Base-by-base conservation (phyloP, 1,284 basidiomycete species). In the Puccinia brachypodii region DNA sequence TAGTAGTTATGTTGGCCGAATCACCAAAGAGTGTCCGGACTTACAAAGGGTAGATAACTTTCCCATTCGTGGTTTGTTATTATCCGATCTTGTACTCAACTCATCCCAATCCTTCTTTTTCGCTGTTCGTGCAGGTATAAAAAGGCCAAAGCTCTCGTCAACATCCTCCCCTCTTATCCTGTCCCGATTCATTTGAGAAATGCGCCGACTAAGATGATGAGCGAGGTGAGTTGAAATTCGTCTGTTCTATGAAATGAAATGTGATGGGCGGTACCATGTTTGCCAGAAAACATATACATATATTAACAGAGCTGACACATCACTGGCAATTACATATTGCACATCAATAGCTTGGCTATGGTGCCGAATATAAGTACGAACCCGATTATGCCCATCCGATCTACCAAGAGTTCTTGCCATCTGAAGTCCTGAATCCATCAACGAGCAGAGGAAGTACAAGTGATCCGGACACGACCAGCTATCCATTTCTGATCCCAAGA, bases 121-220 rank as follows among this genome's bases (percentile, higher is more conserved):
- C 25, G 1, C 9, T 40, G 16, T 71, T 22, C 62, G 14, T 73
- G 82, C 82, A 80, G 77, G 69, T 80, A 80, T 13, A n/a, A 64
- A 83, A 88, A 85, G 92, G 93, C 1, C 92, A 91, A 85, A 89
- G 87, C 50, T 90, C 83, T 86, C 0, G 86, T 87, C 6, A 83
- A 87, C 13, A 86, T 86, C 11, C 85, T 84, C 9, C 85, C 87
- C 62, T 88, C 89, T 0, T 87, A 90, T 56, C 89, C 91, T 0
- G 92, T 96, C 0, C 94, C 95, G 0, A 84, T 94, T 81, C 89
- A 90, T 80, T 89, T 96, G 83, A 89, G 95, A n/a, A 96, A 96
- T 86, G 94, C 94, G 0, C 94, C 94, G 1, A 96, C 94, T 6
- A 87, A 85, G 44, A 86, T 96, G 38, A 94, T 96, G 93, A 92